These are phyloP conservation scores for Cladosporium colombiae DNA, from an alignment of 2,329 filamentous ascomycete species.

Conservation along the genomic window DNA sequence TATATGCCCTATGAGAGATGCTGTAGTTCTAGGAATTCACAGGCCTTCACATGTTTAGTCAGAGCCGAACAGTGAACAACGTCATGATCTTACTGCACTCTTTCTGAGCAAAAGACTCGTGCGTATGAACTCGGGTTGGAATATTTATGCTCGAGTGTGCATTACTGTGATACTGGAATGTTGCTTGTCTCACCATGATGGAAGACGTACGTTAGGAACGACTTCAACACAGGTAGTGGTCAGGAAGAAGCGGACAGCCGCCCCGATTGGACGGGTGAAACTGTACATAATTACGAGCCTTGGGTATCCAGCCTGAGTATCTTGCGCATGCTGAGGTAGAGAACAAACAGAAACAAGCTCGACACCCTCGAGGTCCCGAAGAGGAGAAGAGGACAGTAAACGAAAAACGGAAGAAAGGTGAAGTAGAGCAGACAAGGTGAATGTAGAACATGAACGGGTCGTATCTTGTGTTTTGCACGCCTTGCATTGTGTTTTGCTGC, in stretches of 20 bases:
- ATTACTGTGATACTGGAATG: not conserved
- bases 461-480: slow-evolving; percentile 7
- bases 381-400: not conserved
- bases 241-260: not conserved
- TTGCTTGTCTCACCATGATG: not conserved
- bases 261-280: not conserved
- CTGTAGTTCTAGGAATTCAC: not conserved
- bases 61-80: no score
- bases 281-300: slow-evolving; percentile 12
- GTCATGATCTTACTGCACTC: no score
- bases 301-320: slow-evolving; percentile 16
- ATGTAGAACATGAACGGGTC: not conserved
- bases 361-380: slow-evolving; percentile 3
- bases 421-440: not conserved
- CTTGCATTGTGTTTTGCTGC: slow-evolving; percentile 14
- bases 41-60: not conserved
- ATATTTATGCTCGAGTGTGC: not conserved
- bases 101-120: no score
- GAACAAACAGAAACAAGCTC: not conserved
- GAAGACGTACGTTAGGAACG: not conserved
- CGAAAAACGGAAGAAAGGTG: not conserved
- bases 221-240: not conserved
- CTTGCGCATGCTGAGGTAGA: slow-evolving; percentile 4
- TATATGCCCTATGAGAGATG: not conserved
- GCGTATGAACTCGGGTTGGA: no score